These are phyloP conservation scores for Podila clonocystis DNA, from an alignment of 192 early-diverging fungal species.

Conservation along the genomic window DNA sequence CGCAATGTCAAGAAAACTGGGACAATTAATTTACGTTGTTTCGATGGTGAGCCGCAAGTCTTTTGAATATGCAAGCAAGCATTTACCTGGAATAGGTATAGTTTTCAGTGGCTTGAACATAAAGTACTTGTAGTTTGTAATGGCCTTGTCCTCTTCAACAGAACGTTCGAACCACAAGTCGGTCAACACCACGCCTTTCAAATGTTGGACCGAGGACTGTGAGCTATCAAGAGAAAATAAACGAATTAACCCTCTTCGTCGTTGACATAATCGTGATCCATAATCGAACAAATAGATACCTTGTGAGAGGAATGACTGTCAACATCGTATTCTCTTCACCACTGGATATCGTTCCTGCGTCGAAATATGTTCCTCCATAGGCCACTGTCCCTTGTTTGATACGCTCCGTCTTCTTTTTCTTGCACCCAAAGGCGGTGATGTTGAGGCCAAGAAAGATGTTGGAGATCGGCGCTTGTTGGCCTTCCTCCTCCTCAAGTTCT, in stretches of 20 bases:
- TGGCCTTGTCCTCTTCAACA: constrained; percentile 13
- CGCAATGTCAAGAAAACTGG: not conserved
- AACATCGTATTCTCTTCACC: constrained; percentile 8
- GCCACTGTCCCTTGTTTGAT: constrained; percentile 16
- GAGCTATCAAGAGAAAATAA: not conserved
- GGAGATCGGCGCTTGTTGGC: constrained; percentile 2
- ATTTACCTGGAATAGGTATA: constrained; percentile 21
- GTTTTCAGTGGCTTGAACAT: constrained; percentile 26
- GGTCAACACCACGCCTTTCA: constrained; percentile 21
- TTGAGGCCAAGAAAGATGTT: constrained; percentile 36
- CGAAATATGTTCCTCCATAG: constrained; percentile 23
- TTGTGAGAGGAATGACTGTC: constrained; percentile 28
- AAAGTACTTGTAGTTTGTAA: constrained; percentile 20
- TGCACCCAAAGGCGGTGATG: constrained; percentile 30
- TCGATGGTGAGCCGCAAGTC: not conserved
- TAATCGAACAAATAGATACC: not conserved
- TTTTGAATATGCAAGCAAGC: not conserved
- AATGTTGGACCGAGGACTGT: not conserved
- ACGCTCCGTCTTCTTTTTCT: not conserved
- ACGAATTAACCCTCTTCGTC: too few relatives aligned
- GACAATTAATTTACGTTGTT: not conserved
- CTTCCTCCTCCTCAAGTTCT: constrained; percentile 6
- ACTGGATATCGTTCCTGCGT: constrained; percentile 6
- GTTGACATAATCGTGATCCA: not conserved
- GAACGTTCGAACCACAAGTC: constrained; percentile 41